Conservation (phyloP, 441 rosid genomes). For the Jatropha multifida region DNA sequence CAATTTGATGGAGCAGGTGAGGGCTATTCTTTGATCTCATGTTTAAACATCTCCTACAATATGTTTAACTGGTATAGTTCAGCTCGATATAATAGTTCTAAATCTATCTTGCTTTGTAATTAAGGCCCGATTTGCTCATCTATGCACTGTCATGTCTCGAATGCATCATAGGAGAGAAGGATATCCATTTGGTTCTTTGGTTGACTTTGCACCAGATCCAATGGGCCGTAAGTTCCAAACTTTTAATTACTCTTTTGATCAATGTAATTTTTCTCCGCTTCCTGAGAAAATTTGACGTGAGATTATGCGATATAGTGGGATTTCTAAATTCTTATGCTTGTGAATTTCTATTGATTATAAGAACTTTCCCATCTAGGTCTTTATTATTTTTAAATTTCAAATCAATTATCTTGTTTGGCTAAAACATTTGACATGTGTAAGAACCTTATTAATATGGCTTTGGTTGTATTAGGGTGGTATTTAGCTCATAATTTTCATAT, state of each 20-base stretch:
- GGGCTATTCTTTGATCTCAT: conserved; percentile 15
- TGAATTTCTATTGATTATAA: background rate
- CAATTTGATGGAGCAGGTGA: conserved; percentile 95
- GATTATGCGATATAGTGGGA: background rate
- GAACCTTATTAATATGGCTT: background rate
- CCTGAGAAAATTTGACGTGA: background rate
- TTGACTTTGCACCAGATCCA: conserved; percentile 92
- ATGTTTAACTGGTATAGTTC: conserved; percentile 1
- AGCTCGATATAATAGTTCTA: conserved; percentile 8
- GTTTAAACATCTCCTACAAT: conserved; percentile 7
- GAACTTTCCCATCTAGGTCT: background rate
- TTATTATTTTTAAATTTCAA: background rate
- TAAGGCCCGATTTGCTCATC: conserved; percentile 97
- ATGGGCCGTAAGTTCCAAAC: conserved; percentile 77
- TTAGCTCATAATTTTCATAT: conserved; percentile 2
- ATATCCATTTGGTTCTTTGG: conserved; percentile 97
- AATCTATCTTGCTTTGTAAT: conserved; percentile 27
- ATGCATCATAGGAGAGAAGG: conserved; percentile 99
- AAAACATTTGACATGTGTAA: background rate
- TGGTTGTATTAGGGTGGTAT: background rate
- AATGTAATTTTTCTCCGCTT: background rate
- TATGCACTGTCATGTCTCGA: conserved; percentile 92
- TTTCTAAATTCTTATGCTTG: background rate
- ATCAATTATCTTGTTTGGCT: conserved; percentile 7
- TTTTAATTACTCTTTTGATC: conserved; percentile 21